Conservation (phyloP, 2,329 filamentous ascomycete genomes). For the Hypomyces perniciosus region DNA sequence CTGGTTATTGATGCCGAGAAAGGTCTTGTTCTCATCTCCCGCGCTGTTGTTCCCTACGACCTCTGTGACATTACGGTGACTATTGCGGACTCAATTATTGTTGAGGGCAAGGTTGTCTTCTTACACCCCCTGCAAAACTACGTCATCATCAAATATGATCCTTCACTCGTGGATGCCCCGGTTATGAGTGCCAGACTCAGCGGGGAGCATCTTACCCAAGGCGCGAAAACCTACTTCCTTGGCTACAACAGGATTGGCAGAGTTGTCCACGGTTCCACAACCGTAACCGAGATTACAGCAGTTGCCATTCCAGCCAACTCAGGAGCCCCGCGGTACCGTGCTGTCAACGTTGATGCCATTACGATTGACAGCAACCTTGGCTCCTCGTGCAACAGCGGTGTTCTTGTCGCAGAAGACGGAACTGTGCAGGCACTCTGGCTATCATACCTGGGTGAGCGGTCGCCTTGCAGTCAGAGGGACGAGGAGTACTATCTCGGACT, state of each 20-base stretch:
- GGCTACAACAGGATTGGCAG: slow-evolving; percentile 97
- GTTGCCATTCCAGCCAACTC: slow-evolving; percentile 94
- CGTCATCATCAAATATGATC: slow-evolving; percentile 90
- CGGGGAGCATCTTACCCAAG: slow-evolving; percentile 78
- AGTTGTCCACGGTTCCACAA: slow-evolving; percentile 88
- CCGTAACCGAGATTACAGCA: slow-evolving; percentile 93
- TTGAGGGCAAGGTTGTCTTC: slow-evolving; percentile 91
- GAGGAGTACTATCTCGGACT: slow-evolving; percentile 95
- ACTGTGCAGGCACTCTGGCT: slow-evolving; percentile 95
- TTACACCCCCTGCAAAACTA: slow-evolving; percentile 97
- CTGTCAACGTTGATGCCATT: slow-evolving; percentile 93
- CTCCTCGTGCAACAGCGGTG: slow-evolving; percentile 87
- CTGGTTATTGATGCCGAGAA: slow-evolving; percentile 96
- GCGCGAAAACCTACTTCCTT: slow-evolving; percentile 90
- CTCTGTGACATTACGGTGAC: slow-evolving; percentile 95
- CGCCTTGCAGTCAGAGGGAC: slow-evolving; percentile 71
- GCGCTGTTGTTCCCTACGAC: slow-evolving; percentile 92
- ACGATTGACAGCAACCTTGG: slow-evolving; percentile 92
- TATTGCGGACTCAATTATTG: slow-evolving; percentile 92
- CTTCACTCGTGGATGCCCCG: slow-evolving; percentile 84
- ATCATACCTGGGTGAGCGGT: slow-evolving; percentile 90
- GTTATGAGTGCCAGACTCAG: slow-evolving; percentile 85
- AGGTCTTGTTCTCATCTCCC: slow-evolving; percentile 87
- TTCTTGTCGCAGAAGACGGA: slow-evolving; percentile 82
- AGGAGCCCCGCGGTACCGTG: slow-evolving; percentile 84